phyloP scores from a whole-genome alignment of 306 rosid genomes.

The Casuarina equisetifolia region DNA sequence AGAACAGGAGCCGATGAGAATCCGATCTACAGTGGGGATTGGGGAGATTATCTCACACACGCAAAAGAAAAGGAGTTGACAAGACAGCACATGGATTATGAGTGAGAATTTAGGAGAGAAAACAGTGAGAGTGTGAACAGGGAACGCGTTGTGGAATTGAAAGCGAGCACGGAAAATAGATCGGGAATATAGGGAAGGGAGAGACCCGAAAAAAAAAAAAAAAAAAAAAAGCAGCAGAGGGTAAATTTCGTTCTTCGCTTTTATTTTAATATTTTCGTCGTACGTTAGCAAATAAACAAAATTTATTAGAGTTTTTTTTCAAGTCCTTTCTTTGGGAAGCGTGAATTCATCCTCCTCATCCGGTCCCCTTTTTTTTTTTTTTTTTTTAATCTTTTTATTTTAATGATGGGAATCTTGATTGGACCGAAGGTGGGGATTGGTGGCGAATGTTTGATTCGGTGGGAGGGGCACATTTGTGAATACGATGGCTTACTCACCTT shows the following conservation, averaged over 20 bases:
- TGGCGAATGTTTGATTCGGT: constrained; percentile 19
- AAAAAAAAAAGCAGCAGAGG: constrained; percentile 30
- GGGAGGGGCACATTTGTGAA: background rate
- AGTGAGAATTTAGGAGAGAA: background rate
- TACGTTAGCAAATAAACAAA: constrained; percentile 12
- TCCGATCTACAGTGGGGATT: background rate
- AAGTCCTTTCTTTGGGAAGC: constrained; percentile 38
- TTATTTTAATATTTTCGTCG: no score
- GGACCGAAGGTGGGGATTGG: constrained; percentile 40
- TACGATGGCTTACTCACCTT: constrained; percentile 5
- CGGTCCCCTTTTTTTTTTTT: no score
- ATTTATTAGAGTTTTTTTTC: constrained; percentile 50
- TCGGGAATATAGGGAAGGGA: constrained; percentile 21
- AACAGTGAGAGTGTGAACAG: constrained; percentile 16
- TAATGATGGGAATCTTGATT: background rate
- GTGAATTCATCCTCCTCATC: constrained; percentile 41
- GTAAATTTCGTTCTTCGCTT: background rate
- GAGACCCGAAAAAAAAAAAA: constrained; percentile 11
- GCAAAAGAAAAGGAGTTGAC: constrained; percentile 1
- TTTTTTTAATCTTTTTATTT: no score
- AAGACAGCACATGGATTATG: constrained; percentile 12
- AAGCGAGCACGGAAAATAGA: background rate
- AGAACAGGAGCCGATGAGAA: constrained; percentile 21
- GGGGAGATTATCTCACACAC: constrained; percentile 1
- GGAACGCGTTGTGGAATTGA: constrained; percentile 28